These are phyloP conservation scores for Dendrobium catenatum DNA, from an alignment of 106 monocot genomes.

Conservation along the genomic window DNA sequence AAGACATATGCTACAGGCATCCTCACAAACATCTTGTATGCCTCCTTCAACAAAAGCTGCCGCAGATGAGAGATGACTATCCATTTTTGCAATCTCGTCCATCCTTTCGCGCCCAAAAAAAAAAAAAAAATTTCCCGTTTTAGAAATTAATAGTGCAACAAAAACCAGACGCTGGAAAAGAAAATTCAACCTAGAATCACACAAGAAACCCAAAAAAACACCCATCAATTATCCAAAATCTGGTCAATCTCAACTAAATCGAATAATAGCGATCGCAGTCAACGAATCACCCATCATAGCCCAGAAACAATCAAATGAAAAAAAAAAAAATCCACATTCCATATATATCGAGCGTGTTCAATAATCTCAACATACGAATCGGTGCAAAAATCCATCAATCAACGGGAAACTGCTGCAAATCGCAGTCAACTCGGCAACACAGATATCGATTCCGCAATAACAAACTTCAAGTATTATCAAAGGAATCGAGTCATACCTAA, in stretches of 20 bases:
- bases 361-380: no score
- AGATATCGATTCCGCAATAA: not conserved
- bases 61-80: slow-evolving; percentile 45
- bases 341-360: not conserved
- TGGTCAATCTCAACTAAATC: not conserved
- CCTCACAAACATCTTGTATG: slow-evolving; percentile 65
- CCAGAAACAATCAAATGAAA: not conserved
- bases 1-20: slow-evolving; percentile 84
- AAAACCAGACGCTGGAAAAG: not conserved
- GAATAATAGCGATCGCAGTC: not conserved
- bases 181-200: not conserved
- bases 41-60: slow-evolving; percentile 83
- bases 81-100: slow-evolving; percentile 47
- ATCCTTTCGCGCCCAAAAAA: slow-evolving; percentile 12
- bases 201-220: not conserved
- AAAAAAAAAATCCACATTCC: not conserved
- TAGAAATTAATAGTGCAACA: not conserved
- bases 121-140: not conserved
- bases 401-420: not conserved
- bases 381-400: no score
- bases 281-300: not conserved
- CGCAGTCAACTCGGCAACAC: not conserved
- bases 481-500: not conserved
- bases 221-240: not conserved
- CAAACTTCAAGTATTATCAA: not conserved